A percentile compares a stretch with the other conserved stretches of the same genome.
Conservation (phyloP, 352 stramenopile genomes). For the Globisporangium cylindrosporum region DNA sequence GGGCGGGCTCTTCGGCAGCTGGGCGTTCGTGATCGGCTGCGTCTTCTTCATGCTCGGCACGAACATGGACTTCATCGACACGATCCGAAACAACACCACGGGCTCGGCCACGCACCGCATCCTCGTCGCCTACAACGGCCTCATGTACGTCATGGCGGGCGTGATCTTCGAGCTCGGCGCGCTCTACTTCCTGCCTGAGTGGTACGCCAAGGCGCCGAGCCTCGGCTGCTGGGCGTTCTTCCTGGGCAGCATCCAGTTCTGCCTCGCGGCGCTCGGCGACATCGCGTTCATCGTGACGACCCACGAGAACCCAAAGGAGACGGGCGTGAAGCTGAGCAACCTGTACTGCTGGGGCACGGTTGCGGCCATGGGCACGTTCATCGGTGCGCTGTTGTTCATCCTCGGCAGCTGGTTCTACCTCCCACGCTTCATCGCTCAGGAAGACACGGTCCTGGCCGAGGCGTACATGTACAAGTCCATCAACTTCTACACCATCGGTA, state of each 20-base stretch:
- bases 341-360: constrained; percentile 50
- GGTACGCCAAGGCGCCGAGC: constrained; percentile 60
- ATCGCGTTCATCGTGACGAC: constrained; percentile 64
- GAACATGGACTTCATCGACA: constrained; percentile 74
- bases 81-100: constrained; percentile 55
- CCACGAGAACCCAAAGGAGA: constrained; percentile 42
- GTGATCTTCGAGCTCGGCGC: constrained; percentile 74
- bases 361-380: constrained; percentile 50
- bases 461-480: constrained; percentile 78
- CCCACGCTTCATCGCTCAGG: constrained; percentile 59
- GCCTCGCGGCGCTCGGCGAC: constrained; percentile 52
- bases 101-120: constrained; percentile 47
- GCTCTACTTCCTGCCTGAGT: constrained; percentile 76
- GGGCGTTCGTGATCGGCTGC: constrained; percentile 72
- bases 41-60: constrained; percentile 62
- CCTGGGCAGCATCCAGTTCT: constrained; percentile 67
- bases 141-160: constrained; percentile 65
- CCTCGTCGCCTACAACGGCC: constrained; percentile 53
- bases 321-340: constrained; percentile 55
- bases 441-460: constrained; percentile 41
- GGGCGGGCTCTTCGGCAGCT: constrained; percentile 58
- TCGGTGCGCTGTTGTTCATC: constrained; percentile 71
- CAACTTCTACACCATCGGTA: constrained; percentile 70
- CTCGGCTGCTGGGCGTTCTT: constrained; percentile 79
- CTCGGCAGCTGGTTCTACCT: constrained; percentile 83